These are phyloP conservation scores for sorghum (Sorghum bicolor) DNA, from an alignment of 176 grass and related monocot genomes.

Conservation along the genomic window Sorghum_bicolor_NCBIv3 NC_012870.2:79942501-79943000, in stretches of 20 bases:
- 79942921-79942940: conserved; percentile 65
- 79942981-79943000: conserved; percentile 90
- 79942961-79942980: conserved; percentile 57
- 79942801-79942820: neutral
- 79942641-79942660: conserved; percentile 98
- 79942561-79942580: neutral
- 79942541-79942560: conserved; percentile 8
- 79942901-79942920: neutral
- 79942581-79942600: conserved; percentile 12
- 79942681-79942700: neutral
- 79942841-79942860: neutral
- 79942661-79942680: conserved; percentile 88
- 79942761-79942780: neutral
- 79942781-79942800: neutral
- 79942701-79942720: conserved; percentile 1
- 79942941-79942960: conserved; percentile 73
- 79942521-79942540: conserved; percentile 8
- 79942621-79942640: conserved; percentile 99
- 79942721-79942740: conserved; percentile 4
- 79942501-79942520: conserved; percentile 15
- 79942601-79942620: conserved; percentile 89
- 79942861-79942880: conserved; percentile 1
- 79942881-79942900: neutral
- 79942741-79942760: neutral
- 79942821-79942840: conserved; percentile 15